Base-by-base conservation (phyloP, 2,329 filamentous ascomycete species). In the Tolypocladium guangdongense region DNA sequence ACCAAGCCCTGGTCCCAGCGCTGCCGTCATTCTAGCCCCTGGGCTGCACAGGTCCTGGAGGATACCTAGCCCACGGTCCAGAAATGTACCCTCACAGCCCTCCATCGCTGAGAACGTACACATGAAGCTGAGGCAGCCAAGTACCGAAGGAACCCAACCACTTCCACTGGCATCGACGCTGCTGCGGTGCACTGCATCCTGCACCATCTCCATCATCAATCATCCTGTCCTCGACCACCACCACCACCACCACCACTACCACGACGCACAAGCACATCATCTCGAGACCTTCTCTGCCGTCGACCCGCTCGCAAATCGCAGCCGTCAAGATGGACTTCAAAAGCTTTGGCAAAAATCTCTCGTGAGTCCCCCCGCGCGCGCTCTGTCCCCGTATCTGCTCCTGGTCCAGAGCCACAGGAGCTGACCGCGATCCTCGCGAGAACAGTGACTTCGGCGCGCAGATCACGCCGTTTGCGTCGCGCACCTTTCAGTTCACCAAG, bases 401-500 rank as follows among this genome's bases (percentile, higher is more conserved):
- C 16, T 14, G 20, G 39, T 12, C 8, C 43, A 32, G 27, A 30
- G 16, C 43, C 18, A 4, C 12, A n/a, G 1, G 38, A 54, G 55
- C 58, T 64, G 56, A 63, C 59, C 49, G 49, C 36, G 52, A 50
- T 37, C 53, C 58, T 58, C 49, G 59, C 56, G 48, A n/a, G 43
- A 52, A 51, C 63, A 78, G 77, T 66, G 78, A 75, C 66, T 69
- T 83, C 66, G 91, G 90, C 67, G 86, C 88, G 60, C 85, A 86
- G 63, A 88, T 97, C 73, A 90, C 89, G 60, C 93, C 93, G 37
- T 96, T 95, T 69, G 90, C 91, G 60, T 87, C 90, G 66, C 87
- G 92, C 67, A 96, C 90, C 54, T 90, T 95, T 72, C 93, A 99
- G 77, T 95, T 92, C 77, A 89, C 96, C 70, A 96, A 95, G 78